Evolutionary conservation across 345 rosid species (phyloP).

Genomic region (Bruguiera sexangula): DNA sequence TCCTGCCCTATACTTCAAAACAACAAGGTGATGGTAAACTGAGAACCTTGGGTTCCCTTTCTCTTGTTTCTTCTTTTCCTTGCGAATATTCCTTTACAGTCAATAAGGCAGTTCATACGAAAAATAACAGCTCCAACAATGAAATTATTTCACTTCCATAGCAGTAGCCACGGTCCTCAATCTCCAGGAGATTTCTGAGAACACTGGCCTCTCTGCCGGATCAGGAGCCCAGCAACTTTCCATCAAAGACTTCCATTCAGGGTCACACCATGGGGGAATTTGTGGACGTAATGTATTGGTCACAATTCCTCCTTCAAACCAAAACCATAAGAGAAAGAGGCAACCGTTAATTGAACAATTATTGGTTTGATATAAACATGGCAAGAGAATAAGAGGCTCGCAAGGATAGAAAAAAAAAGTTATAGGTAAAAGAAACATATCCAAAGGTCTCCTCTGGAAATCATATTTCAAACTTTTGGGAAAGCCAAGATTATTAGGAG

Average conservation of each 20-base stretch:
- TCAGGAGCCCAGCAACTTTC: conserved; percentile 88
- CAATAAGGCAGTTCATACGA: conserved; percentile 6
- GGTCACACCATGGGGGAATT: conserved; percentile 96
- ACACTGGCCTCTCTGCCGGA: conserved; percentile 83
- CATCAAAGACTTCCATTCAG: conserved; percentile 94
- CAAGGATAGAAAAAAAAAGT: too few relatives aligned
- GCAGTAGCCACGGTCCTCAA: conserved; percentile 97
- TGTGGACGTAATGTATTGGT: conserved; percentile 85
- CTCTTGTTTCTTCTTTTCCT: not conserved
- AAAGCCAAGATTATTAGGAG: not conserved
- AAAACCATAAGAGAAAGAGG: too few relatives aligned
- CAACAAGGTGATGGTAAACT: conserved; percentile 18
- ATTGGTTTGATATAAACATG: too few relatives aligned
- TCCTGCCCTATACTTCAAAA: conserved; percentile 12
- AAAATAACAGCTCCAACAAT: conserved; percentile 8
- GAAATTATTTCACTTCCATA: conserved; percentile 64
- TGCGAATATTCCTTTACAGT: too few relatives aligned
- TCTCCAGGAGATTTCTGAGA: conserved; percentile 82
- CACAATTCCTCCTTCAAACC: conserved; percentile 78
- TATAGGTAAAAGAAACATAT: not conserved
- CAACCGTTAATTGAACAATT: too few relatives aligned
- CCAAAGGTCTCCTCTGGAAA: not conserved
- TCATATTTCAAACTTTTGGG: not conserved
- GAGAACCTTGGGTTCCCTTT: conserved; percentile 9
- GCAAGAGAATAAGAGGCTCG: too few relatives aligned